Percentiles rank a stretch among this genome's conserved stretches.
phyloP scores from a whole-genome alignment of 495 filamentous ascomycete genomes.

The Articulospora tetracladia region DNA sequence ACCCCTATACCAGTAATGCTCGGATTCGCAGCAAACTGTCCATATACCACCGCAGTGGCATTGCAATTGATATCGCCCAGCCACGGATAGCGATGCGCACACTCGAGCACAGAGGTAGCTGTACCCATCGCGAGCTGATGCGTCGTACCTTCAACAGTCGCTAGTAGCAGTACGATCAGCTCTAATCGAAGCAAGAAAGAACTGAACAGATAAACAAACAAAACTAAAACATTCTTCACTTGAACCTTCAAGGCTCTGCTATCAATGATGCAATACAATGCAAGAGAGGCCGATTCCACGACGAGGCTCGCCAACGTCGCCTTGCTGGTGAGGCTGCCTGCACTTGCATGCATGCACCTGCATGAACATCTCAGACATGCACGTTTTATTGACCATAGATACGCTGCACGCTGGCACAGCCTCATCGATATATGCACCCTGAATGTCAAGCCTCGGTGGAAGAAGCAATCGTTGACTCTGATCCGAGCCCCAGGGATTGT shows the following conservation, averaged over 20 bases:
- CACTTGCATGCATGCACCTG: not conserved
- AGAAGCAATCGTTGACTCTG: not conserved
- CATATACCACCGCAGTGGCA: not conserved
- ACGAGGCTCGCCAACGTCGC: not conserved
- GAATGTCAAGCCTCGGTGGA: not conserved
- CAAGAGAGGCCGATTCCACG: no score
- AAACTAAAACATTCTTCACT: no score
- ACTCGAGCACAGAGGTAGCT: constrained; percentile 4
- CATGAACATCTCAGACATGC: not conserved
- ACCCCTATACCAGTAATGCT: constrained; percentile 6
- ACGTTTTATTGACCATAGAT: no score
- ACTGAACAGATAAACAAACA: no score
- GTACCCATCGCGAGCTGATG: not conserved
- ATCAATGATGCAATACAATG: no score
- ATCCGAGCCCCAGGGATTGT: no score
- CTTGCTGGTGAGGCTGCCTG: not conserved
- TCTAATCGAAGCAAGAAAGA: no score
- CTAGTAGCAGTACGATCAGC: no score
- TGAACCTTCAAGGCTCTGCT: no score
- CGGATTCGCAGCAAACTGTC: constrained; percentile 1
- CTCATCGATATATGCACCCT: not conserved
- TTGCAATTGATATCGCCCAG: not conserved
- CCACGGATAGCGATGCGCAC: not conserved
- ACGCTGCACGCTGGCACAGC: not conserved
- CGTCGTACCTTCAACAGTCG: no score